Base-by-base conservation (phyloP, 2,329 filamentous ascomycete genomes). In the Penicillium sp. region DNA sequence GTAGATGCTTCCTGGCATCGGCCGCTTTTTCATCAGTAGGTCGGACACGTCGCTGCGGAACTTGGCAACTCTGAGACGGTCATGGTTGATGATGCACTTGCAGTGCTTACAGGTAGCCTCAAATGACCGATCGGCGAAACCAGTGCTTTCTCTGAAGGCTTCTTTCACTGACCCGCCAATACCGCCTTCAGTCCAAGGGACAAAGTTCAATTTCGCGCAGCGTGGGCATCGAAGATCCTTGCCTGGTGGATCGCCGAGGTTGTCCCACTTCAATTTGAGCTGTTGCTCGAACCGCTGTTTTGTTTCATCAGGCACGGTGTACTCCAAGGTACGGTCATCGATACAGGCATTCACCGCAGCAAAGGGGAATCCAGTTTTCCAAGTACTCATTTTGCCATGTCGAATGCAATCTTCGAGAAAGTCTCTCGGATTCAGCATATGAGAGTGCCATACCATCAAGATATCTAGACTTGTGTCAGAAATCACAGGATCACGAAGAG, bases 1-100 rank as follows among this genome's bases (percentile, higher is more conserved):
- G 10, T 92, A 79, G 1, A 91, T 72, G 0, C 89, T 90, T 1
- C 90, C 89, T 0, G 88, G 86, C 79, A 93, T 85, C 0, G 89
- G 85, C 1, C 77, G 71, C 10, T 79, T 67, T 2, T 79, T 63
- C 3, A 75, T 60, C 0, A 85, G 66, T 0, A 90, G 78, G 0
- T 71, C 67, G 25, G 79, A 71, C 6, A 83, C 73, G 65, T 92
- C 88, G 14, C 72, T 74, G 48, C 79, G 78, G 67, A 92, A 90
- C 65, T 87, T 89, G 38, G 74, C 79, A 4, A 87, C 82, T n/a
- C 83, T 81, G 1, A 92, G 80, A 4, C 81, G 76, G 43, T 88
- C 82, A 65, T 87, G 85, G 13, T 79, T 81, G 63, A 90, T 79
- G 0, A 64, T 61, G 0, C 75, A 71, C 0, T 68, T 62, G 70